Percentiles rank a stretch among this genome's conserved stretches.
Evolutionary conservation across 2,329 filamentous ascomycete species (phyloP).

Genomic region (Trichophyton verrucosum): DNA sequence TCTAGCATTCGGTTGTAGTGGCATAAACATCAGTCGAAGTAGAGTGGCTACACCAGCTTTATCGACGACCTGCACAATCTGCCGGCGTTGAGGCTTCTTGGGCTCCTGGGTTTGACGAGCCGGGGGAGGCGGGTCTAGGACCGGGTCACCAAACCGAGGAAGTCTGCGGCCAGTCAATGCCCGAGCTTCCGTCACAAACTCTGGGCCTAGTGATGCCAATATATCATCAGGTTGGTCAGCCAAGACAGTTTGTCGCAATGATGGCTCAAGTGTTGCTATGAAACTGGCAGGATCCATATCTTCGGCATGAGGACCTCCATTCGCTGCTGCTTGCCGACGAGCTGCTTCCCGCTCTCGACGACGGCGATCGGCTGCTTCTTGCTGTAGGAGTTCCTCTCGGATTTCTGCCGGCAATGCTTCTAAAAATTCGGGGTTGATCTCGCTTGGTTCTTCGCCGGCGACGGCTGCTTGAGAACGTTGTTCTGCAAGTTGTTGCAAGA

Average conservation of each 20-base stretch:
- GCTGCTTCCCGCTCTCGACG: constrained; percentile 74
- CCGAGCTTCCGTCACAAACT: constrained; percentile 76
- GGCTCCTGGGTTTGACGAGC: constrained; percentile 33
- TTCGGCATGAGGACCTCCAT: constrained; percentile 44
- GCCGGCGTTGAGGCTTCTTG: constrained; percentile 60
- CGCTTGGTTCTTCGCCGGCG: constrained; percentile 51
- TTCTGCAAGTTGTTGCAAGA: constrained; percentile 77
- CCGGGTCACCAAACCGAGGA: constrained; percentile 40
- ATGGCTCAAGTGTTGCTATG: constrained; percentile 75
- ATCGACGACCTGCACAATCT: constrained; percentile 91
- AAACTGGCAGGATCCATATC: constrained; percentile 94
- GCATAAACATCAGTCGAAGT: constrained; percentile 95
- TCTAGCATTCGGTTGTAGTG: constrained; percentile 76
- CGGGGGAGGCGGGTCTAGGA: constrained; percentile 18
- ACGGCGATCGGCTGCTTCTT: constrained; percentile 79
- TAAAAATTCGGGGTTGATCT: constrained; percentile 81
- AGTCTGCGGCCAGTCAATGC: constrained; percentile 48
- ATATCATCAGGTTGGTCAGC: constrained; percentile 86
- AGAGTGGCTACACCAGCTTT: constrained; percentile 93
- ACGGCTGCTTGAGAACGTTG: constrained; percentile 64
- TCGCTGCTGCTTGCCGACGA: constrained; percentile 51
- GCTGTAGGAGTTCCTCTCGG: constrained; percentile 76
- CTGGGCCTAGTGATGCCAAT: constrained; percentile 68
- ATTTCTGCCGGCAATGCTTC: constrained; percentile 86
- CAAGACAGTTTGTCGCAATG: constrained; percentile 71